Evolutionary conservation across 2,329 filamentous ascomycete genomes (phyloP), one percentile per base, ranked within the genome.

Genomic region (Thermothelomyces thermophilus): DNA sequence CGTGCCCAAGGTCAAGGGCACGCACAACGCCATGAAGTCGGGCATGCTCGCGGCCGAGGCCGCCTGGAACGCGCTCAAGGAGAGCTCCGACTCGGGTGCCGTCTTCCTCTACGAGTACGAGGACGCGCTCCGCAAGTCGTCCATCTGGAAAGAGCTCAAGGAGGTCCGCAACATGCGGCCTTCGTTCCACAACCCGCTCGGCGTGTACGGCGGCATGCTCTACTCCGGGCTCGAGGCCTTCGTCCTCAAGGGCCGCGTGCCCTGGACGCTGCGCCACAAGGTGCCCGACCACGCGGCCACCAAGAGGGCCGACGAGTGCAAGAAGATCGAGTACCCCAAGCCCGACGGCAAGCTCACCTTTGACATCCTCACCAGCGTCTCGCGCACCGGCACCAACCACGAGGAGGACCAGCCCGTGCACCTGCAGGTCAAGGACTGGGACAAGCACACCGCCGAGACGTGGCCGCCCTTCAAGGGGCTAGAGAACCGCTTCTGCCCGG

Each of bases 381-480:
- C 86, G 58, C 83, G 93, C 50, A 97, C 93, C 5, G 93, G 93
- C 34, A 98, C 93, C 28, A 97, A 97, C 71, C 93, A 98, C 70
- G 93, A 97, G 69, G 93, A 98, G 71, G 93, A 98, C 68, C 90
- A 98, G 71, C 93, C 93, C 0, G 90, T 95, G 44, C 93, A 98
- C 69, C 73, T 98, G 61, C 89, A 95, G 69, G 91, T 98, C 58
- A 81, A 86, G 68, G 90, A 98, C 69, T 96, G 90, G 90, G 90
- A 96, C 61, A 83, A 83, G 63, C 93, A 98, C 71, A 85, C 89
- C 2, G 75, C 83, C 55, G 80, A 83, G 66, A 84, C 89, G 46
- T 98, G 84, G 73, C 93, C 93, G 19, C 77, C 79, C 55, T 98
- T 87, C 71, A 86, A 95, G 74, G 93, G 93, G 9, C 66, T 98